These are phyloP conservation scores for Septoria petroselini DNA, from an alignment of 2,329 filamentous ascomycete genomes.

Conservation along the genomic window DNA sequence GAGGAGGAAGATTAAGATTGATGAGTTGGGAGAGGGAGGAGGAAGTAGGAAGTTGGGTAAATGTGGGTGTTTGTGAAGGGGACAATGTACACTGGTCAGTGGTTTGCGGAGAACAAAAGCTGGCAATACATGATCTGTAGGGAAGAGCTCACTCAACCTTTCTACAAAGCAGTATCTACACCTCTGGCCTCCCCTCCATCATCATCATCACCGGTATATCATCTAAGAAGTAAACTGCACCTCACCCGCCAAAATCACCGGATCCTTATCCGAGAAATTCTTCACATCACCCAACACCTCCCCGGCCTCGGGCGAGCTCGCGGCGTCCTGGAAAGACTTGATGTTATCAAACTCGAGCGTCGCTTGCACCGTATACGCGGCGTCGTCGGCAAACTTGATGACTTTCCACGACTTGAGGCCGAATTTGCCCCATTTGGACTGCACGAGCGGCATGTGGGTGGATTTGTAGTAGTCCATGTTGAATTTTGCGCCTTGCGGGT, in stretches of 20 bases:
- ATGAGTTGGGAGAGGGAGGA: no score
- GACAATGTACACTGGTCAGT: no score
- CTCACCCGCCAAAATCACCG: constrained; percentile 34
- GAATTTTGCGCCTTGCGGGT: constrained; percentile 39
- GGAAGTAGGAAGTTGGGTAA: no score
- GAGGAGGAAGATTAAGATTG: no score
- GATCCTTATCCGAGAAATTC: constrained; percentile 40
- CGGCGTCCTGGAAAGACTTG: constrained; percentile 32
- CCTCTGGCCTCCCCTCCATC: no score
- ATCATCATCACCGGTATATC: background rate
- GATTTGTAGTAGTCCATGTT: constrained; percentile 42
- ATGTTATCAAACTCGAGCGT: constrained; percentile 35
- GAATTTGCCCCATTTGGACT: constrained; percentile 33
- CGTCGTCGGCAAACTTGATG: constrained; percentile 33
- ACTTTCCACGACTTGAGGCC: constrained; percentile 38
- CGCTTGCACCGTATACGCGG: constrained; percentile 37
- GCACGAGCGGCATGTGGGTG: constrained; percentile 41
- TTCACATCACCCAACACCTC: constrained; percentile 35
- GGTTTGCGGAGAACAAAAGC: no score
- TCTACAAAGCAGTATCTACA: no score
- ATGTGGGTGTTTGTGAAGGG: no score
- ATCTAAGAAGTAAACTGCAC: constrained; percentile 23
- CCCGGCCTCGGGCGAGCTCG: constrained; percentile 24
- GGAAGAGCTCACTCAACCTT: no score
- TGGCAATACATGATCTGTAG: no score